Conservation (phyloP, 768 basidiomycete species). For the Collybia mongolica region DNA sequence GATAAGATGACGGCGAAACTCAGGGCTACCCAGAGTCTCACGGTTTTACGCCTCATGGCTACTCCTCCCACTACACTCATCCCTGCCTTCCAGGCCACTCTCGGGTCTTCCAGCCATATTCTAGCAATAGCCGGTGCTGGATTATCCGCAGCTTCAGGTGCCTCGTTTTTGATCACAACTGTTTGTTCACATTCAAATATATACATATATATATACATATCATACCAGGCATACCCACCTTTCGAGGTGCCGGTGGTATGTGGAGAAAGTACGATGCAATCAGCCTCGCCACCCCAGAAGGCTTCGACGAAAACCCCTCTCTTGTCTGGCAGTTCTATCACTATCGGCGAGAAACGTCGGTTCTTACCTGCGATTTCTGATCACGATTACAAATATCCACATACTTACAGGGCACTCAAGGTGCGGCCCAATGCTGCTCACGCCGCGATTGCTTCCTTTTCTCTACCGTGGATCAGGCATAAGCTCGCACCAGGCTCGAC, state of each 20-base stretch:
- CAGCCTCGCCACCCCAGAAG: conserved; percentile 51
- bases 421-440: conserved; percentile 60
- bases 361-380: conserved; percentile 1
- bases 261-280: conserved; percentile 52
- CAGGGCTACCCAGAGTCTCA: not conserved
- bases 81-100: conserved; percentile 23
- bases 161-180: not conserved
- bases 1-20: conserved; percentile 21
- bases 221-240: conserved; percentile 42
- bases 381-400: conserved; percentile 3
- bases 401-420: conserved; percentile 37
- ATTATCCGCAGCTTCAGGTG: conserved; percentile 23
- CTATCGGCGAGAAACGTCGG: conserved; percentile 51
- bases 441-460: conserved; percentile 43
- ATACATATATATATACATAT: too few species aligned
- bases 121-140: conserved; percentile 22
- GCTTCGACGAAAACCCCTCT: conserved; percentile 46
- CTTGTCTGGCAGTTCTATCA: conserved; percentile 68
- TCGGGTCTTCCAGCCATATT: conserved; percentile 25
- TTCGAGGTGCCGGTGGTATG: conserved; percentile 49
- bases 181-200: not conserved
- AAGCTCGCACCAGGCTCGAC: conserved; percentile 38
- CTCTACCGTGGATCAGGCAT: conserved; percentile 34
- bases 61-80: conserved; percentile 28
- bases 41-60: conserved; percentile 8